Evolutionary conservation across 106 monocot species (phyloP).

Genomic region (Allium fistulosum): DNA sequence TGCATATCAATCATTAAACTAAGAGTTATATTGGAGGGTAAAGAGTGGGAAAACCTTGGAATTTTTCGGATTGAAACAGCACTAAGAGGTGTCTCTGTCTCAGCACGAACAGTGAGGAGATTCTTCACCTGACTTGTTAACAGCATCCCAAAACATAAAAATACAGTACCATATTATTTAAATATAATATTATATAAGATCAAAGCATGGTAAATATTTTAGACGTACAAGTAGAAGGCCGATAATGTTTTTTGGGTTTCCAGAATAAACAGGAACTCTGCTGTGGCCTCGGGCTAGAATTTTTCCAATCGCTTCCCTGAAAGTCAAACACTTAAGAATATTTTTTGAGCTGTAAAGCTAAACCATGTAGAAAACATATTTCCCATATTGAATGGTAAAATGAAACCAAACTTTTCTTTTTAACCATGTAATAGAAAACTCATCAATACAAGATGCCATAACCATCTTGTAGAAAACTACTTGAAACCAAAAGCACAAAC

Average conservation of each 20-base stretch:
- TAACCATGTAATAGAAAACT: too few relatives aligned
- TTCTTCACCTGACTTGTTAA: constrained; percentile 54
- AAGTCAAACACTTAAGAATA: too few relatives aligned
- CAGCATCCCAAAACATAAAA: too few relatives aligned
- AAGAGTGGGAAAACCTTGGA: constrained; percentile 39
- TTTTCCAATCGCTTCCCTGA: constrained; percentile 97
- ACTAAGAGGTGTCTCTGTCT: constrained; percentile 90
- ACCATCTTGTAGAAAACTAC: background rate
- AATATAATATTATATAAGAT: background rate
- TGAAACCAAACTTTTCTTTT: too few relatives aligned
- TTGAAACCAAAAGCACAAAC: too few relatives aligned
- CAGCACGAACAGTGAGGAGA: constrained; percentile 83
- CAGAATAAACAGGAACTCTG: constrained; percentile 81
- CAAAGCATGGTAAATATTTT: background rate
- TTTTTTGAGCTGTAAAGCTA: too few relatives aligned
- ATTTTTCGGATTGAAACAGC: constrained; percentile 84
- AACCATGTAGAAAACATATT: too few relatives aligned
- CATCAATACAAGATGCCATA: too few relatives aligned
- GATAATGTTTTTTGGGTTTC: constrained; percentile 76
- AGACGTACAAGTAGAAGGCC: constrained; percentile 75
- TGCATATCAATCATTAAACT: background rate
- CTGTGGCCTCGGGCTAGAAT: constrained; percentile 98
- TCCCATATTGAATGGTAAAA: too few relatives aligned
- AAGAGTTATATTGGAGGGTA: too few relatives aligned
- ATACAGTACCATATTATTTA: too few relatives aligned